These are phyloP conservation scores for Medicago arabica DNA, from an alignment of 306 rosid genomes.

Conservation along the genomic window DNA sequence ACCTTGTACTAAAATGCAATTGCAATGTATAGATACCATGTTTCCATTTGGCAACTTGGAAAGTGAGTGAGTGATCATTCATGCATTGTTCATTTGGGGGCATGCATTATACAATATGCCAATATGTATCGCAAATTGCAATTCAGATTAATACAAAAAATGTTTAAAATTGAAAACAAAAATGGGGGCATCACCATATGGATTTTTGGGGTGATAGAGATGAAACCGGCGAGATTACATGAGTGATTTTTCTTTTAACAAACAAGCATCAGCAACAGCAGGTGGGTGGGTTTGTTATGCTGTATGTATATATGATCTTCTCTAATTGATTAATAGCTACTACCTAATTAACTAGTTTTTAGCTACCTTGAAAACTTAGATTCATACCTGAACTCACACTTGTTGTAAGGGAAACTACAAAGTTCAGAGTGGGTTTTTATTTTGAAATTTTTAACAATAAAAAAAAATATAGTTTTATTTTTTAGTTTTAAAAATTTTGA, in stretches of 20 bases:
- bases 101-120: background rate
- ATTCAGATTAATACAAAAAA: background rate
- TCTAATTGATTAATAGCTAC: background rate
- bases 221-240: background rate
- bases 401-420: too few relatives aligned
- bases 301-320: background rate
- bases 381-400: too few relatives aligned
- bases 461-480: too few relatives aligned
- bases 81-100: background rate
- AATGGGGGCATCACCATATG: background rate
- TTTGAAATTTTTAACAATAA: too few relatives aligned
- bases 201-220: background rate
- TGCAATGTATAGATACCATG: background rate
- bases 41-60: slow-evolving; percentile 42
- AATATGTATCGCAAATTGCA: background rate
- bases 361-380: too few relatives aligned
- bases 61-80: background rate
- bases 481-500: too few relatives aligned
- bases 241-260: background rate
- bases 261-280: background rate
- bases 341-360: too few relatives aligned
- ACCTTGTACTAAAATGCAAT: background rate
- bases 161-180: background rate
- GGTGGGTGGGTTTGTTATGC: background rate
- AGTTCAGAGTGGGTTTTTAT: too few relatives aligned